Conservation (phyloP, 2,329 filamentous ascomycete species). For the Lachnellula occidentalis region DNA sequence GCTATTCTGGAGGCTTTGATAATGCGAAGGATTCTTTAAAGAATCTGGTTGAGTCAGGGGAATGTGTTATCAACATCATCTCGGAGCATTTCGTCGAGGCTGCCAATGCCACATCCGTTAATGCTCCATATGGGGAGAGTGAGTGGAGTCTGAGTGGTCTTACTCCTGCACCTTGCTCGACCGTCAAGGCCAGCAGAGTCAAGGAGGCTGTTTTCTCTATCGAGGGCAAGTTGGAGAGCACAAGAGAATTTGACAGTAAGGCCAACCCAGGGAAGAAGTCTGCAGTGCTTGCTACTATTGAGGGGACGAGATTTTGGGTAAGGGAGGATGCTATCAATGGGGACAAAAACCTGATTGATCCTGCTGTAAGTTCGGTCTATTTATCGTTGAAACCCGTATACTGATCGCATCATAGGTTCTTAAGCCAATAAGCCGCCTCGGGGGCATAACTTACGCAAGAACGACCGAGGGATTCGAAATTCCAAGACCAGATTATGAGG, state of each 20-base stretch:
- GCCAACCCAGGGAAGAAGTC: slow-evolving; percentile 67
- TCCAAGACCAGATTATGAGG: slow-evolving; percentile 49
- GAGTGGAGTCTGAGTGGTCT: slow-evolving; percentile 80
- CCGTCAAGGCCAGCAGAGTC: slow-evolving; percentile 67
- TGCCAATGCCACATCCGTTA: slow-evolving; percentile 74
- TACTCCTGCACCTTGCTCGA: slow-evolving; percentile 59
- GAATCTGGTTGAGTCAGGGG: slow-evolving; percentile 65
- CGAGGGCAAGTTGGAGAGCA: slow-evolving; percentile 72
- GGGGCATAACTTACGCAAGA: slow-evolving; percentile 80
- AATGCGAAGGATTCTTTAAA: slow-evolving; percentile 71
- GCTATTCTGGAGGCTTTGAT: slow-evolving; percentile 40
- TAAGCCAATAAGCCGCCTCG: slow-evolving; percentile 69
- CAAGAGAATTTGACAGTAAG: slow-evolving; percentile 71
- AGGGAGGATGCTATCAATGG: slow-evolving; percentile 82
- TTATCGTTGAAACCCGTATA: background rate
- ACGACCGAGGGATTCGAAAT: slow-evolving; percentile 67
- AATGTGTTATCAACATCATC: slow-evolving; percentile 86
- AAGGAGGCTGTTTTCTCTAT: slow-evolving; percentile 77
- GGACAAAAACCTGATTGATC: slow-evolving; percentile 67
- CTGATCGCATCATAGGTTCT: slow-evolving; percentile 47
- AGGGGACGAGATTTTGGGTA: slow-evolving; percentile 84
- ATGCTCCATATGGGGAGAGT: slow-evolving; percentile 68
- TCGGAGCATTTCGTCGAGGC: slow-evolving; percentile 81
- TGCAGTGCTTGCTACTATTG: slow-evolving; percentile 68
- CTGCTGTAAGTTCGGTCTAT: slow-evolving; percentile 44